phyloP scores from a whole-genome alignment of 305 asterid species.

The Fraxinus velutina region DNA sequence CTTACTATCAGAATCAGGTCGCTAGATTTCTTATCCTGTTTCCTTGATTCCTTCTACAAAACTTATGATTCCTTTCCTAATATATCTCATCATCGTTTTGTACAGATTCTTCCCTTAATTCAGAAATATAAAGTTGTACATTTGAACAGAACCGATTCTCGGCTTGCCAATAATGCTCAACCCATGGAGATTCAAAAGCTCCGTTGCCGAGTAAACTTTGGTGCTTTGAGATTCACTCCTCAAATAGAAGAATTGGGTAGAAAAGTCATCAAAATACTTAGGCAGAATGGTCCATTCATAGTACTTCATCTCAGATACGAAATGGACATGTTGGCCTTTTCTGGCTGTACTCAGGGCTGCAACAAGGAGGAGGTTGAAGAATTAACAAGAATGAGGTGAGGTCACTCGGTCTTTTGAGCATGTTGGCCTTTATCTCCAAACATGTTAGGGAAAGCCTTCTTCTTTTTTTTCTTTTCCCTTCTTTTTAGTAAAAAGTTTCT shows the following conservation, averaged over 20 bases:
- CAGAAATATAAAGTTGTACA: conserved; percentile 73
- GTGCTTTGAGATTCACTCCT: conserved; percentile 62
- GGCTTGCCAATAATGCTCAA: conserved; percentile 72
- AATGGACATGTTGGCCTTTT: conserved; percentile 87
- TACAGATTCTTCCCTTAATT: conserved; percentile 75
- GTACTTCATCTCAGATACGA: conserved; percentile 82
- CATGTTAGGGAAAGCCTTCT: not conserved
- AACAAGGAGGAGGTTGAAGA: conserved; percentile 61
- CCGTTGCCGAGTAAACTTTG: conserved; percentile 71
- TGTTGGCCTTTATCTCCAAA: not conserved
- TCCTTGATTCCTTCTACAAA: not conserved
- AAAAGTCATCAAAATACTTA: conserved; percentile 61
- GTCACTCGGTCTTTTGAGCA: not conserved
- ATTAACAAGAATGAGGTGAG: conserved; percentile 69
- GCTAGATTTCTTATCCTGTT: conserved; percentile 16
- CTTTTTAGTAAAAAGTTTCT: not conserved
- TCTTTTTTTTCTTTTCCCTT: no score
- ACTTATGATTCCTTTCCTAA: not conserved
- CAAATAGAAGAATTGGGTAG: conserved; percentile 75
- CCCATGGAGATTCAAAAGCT: conserved; percentile 69
- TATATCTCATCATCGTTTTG: conserved; percentile 13
- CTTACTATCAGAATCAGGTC: conserved; percentile 70
- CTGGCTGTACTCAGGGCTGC: conserved; percentile 83
- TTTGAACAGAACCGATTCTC: conserved; percentile 74
- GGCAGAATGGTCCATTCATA: conserved; percentile 66